These are phyloP conservation scores for Nitzschia putrida DNA, from an alignment of 108 stramenopile genomes.

Conservation along the genomic window DNA sequence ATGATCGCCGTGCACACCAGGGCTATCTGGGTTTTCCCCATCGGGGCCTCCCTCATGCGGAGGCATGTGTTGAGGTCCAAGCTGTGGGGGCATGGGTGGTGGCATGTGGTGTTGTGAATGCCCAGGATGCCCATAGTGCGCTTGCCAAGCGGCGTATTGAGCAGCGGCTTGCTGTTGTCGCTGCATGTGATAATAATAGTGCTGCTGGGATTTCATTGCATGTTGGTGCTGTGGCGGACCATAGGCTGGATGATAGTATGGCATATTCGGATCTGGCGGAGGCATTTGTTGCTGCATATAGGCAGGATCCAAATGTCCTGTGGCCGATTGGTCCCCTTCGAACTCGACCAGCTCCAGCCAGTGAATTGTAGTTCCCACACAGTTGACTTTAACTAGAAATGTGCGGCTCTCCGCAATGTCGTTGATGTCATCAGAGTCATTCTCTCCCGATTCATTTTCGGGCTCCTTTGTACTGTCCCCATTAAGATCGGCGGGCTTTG, in stretches of 20 bases:
- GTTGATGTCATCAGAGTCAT: constrained; percentile 57
- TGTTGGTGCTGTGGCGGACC: constrained; percentile 41
- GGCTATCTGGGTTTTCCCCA: not conserved
- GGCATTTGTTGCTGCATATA: constrained; percentile 14
- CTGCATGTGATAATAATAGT: constrained; percentile 52
- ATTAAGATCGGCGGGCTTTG: constrained; percentile 4
- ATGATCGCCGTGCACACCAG: constrained; percentile 50
- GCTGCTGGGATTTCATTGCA: constrained; percentile 42
- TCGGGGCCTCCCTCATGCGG: no score
- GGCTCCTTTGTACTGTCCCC: constrained; percentile 25
- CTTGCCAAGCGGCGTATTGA: constrained; percentile 38
- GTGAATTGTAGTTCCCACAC: constrained; percentile 39
- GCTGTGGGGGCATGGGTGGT: constrained; percentile 9
- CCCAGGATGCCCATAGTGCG: constrained; percentile 17
- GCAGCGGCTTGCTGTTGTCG: constrained; percentile 40
- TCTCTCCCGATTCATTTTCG: constrained; percentile 4
- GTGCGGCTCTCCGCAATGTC: constrained; percentile 63
- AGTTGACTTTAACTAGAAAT: constrained; percentile 59
- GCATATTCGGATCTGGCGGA: constrained; percentile 33
- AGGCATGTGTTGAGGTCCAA: not conserved
- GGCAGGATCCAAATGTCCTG: constrained; percentile 2
- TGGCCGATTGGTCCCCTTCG: not conserved
- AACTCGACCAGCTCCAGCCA: constrained; percentile 58
- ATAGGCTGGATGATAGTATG: constrained; percentile 29
- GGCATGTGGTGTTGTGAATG: constrained; percentile 12